Percentiles rank a stretch among this genome's conserved stretches.
phyloP scores from a whole-genome alignment of 1,139 yeast species.

The Geotrichum histeridarum region DNA sequence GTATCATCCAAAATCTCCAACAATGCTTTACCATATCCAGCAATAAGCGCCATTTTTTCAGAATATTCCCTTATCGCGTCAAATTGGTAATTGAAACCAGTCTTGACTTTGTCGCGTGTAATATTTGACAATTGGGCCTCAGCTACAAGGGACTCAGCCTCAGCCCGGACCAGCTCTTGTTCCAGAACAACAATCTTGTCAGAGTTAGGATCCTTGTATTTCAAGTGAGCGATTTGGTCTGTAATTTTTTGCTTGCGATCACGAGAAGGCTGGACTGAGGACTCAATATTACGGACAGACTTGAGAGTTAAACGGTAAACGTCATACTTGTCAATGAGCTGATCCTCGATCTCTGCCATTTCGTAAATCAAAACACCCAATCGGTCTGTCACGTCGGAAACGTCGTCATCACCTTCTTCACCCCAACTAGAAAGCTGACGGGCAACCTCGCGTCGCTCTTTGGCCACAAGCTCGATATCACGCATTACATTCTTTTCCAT shows the following conservation, averaged over 20 bases:
- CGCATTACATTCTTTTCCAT: conserved; percentile 96
- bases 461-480: conserved; percentile 85
- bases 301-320: conserved; percentile 95
- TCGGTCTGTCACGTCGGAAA: conserved; percentile 93
- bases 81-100: conserved; percentile 94
- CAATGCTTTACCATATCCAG: conserved; percentile 97
- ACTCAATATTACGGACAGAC: conserved; percentile 92
- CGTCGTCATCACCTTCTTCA: conserved; percentile 95
- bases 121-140: conserved; percentile 98
- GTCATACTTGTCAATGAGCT: conserved; percentile 94
- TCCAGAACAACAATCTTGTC: conserved; percentile 92
- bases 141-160: conserved; percentile 97
- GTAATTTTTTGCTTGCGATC: conserved; percentile 97
- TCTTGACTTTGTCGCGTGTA: conserved; percentile 95
- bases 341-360: conserved; percentile 96
- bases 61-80: conserved; percentile 95
- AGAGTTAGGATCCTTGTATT: conserved; percentile 96
- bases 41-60: conserved; percentile 93
- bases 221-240: conserved; percentile 94
- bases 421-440: conserved; percentile 96
- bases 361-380: conserved; percentile 93
- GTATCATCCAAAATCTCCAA: conserved; percentile 93
- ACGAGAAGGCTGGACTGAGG: conserved; percentile 96
- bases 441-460: conserved; percentile 95
- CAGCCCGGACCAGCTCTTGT: conserved; percentile 98